Evolutionary conservation across 805 yeast genomes (phyloP), one percentile per base, ranked within the genome.

Genomic region (Spathaspora girioi): DNA sequence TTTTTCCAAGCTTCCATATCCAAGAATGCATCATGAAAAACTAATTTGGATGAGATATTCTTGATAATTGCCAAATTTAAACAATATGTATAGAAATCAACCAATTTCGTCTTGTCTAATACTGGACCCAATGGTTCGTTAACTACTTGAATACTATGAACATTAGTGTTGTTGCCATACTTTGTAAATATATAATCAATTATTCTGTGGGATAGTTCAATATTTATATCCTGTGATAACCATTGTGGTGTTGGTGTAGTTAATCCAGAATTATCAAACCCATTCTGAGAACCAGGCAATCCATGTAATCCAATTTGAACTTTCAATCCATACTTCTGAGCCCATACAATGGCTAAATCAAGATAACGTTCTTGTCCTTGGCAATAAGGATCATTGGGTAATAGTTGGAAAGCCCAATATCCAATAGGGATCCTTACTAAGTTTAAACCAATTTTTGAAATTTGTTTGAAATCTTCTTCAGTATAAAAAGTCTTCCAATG

Each of bases 281-380:
- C 96, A 64, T 89, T 89, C 62, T 89, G 96, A 1, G 93, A 86
- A 1, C 94, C 96, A 7, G 96, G 96, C 18, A 80, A 84, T 11
- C 94, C 91, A 61, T 89, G 96, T 49, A 89, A 66, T 61, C 89
- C 96, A 48, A 89, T 67, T 84, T 88, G 84, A 3, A 84, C 86
- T 51, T 86, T 79, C 52, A 89, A 68, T 9, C 76, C 83, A 59
- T 83, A 66, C 38, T 73, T 70, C 14, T 78, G 64, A 17, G 88
- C 84, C 96, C 96, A 89, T 40, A 71, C 79, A 43, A 89, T 68
- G 0, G 90, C 88, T 50, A 79, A 66, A 46, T 85, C 82, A 53
- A 89, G 68, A 61, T 86, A 88, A 7, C 71, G 67, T 48, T 83
- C 83, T 54, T 87, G 90, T 5, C 89, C 90, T 53, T 77, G 79